Base-by-base conservation (phyloP, 1,139 yeast species). In the Candida sanyaensis region DNA sequence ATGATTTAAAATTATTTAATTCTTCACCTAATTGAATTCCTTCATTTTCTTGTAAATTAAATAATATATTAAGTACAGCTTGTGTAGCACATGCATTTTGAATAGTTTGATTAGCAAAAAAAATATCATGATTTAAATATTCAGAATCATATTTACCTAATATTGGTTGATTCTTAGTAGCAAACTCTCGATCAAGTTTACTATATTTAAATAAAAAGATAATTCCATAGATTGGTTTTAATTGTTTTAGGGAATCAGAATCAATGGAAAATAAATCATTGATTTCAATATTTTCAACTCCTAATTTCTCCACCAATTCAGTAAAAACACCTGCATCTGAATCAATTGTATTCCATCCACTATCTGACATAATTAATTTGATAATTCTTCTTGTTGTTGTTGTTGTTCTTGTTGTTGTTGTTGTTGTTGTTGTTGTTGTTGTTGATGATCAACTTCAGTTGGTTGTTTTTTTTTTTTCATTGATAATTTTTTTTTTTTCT, bases 1-100 rank as follows among this genome's bases (percentile, higher is more conserved):
- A 85, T 44, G 67, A 65, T 50, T 71, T 73, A 62, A 85, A 81
- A 45, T 77, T 73, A 4, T 55, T 33, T 46, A 85, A 64, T 41
- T 78, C 82, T 0, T 67, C 64, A 0, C 91, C 90, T 6, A 84
- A 51, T 1, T 73, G 71, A 13, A 81, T 53, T 2, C 61, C 65
- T 11, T 32, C 29, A 11, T 17, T 17, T 6, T 27, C 32, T 2
- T 65, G 62, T 36, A 62, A 61, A 48, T 75, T 73, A 51, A 85
- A 60, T 45, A 85, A 64, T 10, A 83, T 65, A 49, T 84, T 82
- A 48, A 85, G 66, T n/a, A 85, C 84, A 0, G 91, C 91, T 58
- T 82, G 88, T 1, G 91, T 85, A n/a, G 87, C 91, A 64, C 91
- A 85, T 1, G 91, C 89, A 59, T 85, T 83, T 55, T 82, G 84